Base-by-base conservation (phyloP, 208 protist species). In the Trypanosoma scelopori region DNA sequence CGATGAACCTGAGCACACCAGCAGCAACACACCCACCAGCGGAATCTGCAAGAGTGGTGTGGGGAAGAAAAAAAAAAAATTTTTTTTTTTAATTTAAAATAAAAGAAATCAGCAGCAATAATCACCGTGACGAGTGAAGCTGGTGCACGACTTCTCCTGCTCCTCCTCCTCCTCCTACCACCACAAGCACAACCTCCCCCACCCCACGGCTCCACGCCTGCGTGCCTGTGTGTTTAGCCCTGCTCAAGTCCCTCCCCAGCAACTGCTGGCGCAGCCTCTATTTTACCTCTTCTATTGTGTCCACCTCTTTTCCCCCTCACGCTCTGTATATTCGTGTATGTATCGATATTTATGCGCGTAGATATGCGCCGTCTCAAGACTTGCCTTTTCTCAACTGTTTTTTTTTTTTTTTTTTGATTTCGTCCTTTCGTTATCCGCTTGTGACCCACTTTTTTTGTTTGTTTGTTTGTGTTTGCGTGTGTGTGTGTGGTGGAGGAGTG, bases 291-390 rank as follows among this genome's bases (percentile, higher is more conserved):
- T 52, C 55, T 55, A 22, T 27, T 48, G 20, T 20, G 1, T 42
- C n/a, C 23, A 3, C 55, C 27, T 61, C 55, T 50, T 39, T 63
- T 32, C 60, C 64, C 15, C 47, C 64, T 30, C 9, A 3, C 9
- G 32, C 32, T 9, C 32, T 37, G 3, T 37, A 37, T 37, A 37
- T 37, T 37, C 32, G 32, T 37, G 35, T 58, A 43, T 65, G 55
- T 55, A 55, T 46, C 5, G 9, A 65, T 55, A 56, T 55, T 55
- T 55, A 55, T 55, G 13, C 53, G 25, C 53, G 23, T 65, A 32
- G 1, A 55, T 55, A 55, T 37, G 13, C 32, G 39, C 7, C 27
- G 3, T 23, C 13, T 49, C 12, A 3, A 49, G 45, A 49, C 20
- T 3, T 13, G 20, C 13, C 13, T 18, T 49, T 49, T 49, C 45